These are phyloP conservation scores for Lodderomyces jiufengensis DNA, from an alignment of 1,139 yeast species.

Conservation along the genomic window DNA sequence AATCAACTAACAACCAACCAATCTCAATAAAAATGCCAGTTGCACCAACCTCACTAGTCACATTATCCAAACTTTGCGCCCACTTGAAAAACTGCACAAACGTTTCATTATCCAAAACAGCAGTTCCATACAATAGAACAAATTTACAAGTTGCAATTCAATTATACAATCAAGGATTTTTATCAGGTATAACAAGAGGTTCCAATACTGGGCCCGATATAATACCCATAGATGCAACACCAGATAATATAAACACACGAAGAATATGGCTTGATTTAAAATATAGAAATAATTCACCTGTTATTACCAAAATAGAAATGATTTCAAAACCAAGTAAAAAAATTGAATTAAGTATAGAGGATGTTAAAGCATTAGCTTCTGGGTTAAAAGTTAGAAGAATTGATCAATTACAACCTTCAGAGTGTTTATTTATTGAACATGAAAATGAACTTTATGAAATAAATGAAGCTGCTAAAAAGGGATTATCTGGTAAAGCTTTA, in stretches of 20 bases:
- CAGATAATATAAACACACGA: slow-evolving; percentile 81
- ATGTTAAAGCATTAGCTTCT: slow-evolving; percentile 67
- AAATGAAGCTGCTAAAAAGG: slow-evolving; percentile 80
- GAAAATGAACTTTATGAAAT: slow-evolving; percentile 58
- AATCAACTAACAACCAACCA: neutral
- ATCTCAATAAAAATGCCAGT: neutral
- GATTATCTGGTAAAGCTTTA: slow-evolving; percentile 71
- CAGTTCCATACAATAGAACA: slow-evolving; percentile 79
- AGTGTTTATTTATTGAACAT: slow-evolving; percentile 59
- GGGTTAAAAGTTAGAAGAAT: slow-evolving; percentile 76
- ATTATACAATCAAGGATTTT: slow-evolving; percentile 85
- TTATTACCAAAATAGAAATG: slow-evolving; percentile 65
- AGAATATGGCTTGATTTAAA: slow-evolving; percentile 90
- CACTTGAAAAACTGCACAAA: slow-evolving; percentile 86
- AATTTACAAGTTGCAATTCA: slow-evolving; percentile 83
- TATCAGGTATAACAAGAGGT: slow-evolving; percentile 82
- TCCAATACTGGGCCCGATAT: slow-evolving; percentile 86
- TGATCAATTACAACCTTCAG: slow-evolving; percentile 86
- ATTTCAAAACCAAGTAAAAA: slow-evolving; percentile 84
- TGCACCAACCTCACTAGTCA: slow-evolving; percentile 66
- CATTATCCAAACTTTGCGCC: slow-evolving; percentile 79
- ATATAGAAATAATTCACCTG: slow-evolving; percentile 78
- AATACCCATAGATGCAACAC: slow-evolving; percentile 73
- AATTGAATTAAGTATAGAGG: slow-evolving; percentile 59
- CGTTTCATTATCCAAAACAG: slow-evolving; percentile 69